Evolutionary conservation across 768 basidiomycete species (phyloP), one percentile per base, ranked within the genome.

Genomic region (Pisolithus tinctorius): DNA sequence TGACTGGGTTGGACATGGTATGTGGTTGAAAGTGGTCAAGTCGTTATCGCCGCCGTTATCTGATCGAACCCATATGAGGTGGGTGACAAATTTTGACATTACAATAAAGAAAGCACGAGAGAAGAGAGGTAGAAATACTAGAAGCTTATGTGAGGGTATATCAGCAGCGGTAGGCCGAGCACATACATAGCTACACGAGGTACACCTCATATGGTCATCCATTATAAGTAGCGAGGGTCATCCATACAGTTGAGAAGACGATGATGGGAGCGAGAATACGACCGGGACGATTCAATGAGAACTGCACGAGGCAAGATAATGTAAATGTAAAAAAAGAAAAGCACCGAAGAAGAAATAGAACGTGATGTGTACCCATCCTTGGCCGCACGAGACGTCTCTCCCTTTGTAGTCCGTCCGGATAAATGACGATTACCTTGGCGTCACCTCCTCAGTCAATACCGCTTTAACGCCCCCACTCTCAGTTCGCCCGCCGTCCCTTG

Each of bases 401-500:
- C 26, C 58, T 48, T 52, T 45, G 48, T 48, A 42, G 55, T 52
- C 20, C 29, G 42, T 29, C 29, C 34, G 43, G 48, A 14, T 36
- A 14, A 30, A 30, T 20, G 17, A 17, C 14, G 13, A 48, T 29
- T 27, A 45, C 55, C 42, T 62, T 54, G 63, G 20, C 55, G 54
- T 43, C 31, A 52, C 52, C 26, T 66, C 68, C 57, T 78, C 71
- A 57, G 78, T 76, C 63, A 83, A 65, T 44, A 89, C 74, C 10
- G 84, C 88, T 60, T 81, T 84, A 29, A 91, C 86, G n/a, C 88
- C 88, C 2, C 88, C 88, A 60, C 88, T 91, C 71, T 88, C 86
- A 55, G 88, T 91, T 58, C 88, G 73, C 37, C 88, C 88, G 3
- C 88, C 88, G 65, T 90, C 86, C 51, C 86, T 74, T 45, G 83